Conservation (phyloP, 192 early-diverging fungal species). For the Entophlyctis helioformis region DNA sequence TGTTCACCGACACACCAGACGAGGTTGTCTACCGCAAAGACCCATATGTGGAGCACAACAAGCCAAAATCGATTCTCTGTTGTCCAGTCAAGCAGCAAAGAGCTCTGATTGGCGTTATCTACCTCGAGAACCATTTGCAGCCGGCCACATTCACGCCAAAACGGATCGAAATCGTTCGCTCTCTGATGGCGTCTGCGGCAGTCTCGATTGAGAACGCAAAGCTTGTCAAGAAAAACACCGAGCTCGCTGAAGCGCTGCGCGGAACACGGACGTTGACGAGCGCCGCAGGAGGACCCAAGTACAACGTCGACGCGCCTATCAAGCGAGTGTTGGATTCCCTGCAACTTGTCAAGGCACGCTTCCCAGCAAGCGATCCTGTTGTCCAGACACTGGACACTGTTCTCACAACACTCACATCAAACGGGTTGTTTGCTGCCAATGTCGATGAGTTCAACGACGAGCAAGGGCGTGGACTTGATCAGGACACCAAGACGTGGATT, state of each 20-base stretch:
- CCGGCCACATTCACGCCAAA: slow-evolving; percentile 24
- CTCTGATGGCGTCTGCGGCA: slow-evolving; percentile 34
- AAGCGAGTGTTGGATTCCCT: slow-evolving; percentile 36
- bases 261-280: slow-evolving; percentile 11
- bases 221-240: slow-evolving; percentile 28
- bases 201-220: slow-evolving; percentile 41
- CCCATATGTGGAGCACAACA: slow-evolving; percentile 20
- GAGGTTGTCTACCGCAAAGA: slow-evolving; percentile 28
- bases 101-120: slow-evolving; percentile 27
- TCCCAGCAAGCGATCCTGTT: slow-evolving; percentile 19
- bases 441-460: slow-evolving; percentile 42
- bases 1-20: slow-evolving; percentile 18
- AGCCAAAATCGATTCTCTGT: slow-evolving; percentile 34
- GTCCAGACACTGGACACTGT: slow-evolving; percentile 31
- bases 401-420: slow-evolving; percentile 29
- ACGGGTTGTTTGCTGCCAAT: slow-evolving; percentile 35
- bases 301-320: slow-evolving; percentile 44
- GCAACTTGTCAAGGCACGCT: slow-evolving; percentile 20
- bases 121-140: slow-evolving; percentile 37
- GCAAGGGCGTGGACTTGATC: slow-evolving; percentile 31
- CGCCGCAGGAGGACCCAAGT: slow-evolving; percentile 29
- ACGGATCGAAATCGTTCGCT: slow-evolving; percentile 29
- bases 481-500: slow-evolving; percentile 42
- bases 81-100: slow-evolving; percentile 41
- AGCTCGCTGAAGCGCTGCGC: slow-evolving; percentile 24